Base-by-base conservation (phyloP, 805 yeast genomes). In the Metschnikowia drakensbergensis region DNA sequence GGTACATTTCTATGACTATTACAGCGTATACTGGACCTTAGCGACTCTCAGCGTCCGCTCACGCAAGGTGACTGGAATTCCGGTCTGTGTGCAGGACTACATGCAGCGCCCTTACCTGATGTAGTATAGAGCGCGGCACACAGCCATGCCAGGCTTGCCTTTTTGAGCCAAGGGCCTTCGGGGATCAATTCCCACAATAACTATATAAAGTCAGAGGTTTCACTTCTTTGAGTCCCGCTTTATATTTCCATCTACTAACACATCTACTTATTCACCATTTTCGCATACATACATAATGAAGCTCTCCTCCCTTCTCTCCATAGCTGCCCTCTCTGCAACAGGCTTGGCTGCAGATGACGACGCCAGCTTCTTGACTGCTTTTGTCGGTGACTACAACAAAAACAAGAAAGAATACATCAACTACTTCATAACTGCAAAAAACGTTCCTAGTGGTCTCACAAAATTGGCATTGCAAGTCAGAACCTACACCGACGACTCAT, bases 401-500 rank as follows among this genome's bases (percentile, higher is more conserved):
- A 59, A 73, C 56, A 50, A 52, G 6, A 52, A 47, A 31, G 62
- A 71, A 25, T 72, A 73, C 55, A 36, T 72, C 17, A 52, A 64
- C 42, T 68, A 57, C 50, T 55, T 69, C 42, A 62, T 54, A 27
- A 61, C 64, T 6, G 63, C 69, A 32, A 42, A 46, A 17, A 56
- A 47, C 17, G 65, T 60, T 36, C 73, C 73, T 5, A 50, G 60
- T 2, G 64, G 53, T 10, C 59, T 73, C 40, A 56, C 73, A 7
- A 43, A 58, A 11, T 58, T 71, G 46, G 72, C 71, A 38, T 37
- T 54, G 37, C 54, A 56, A 29, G 68, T 65, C 32, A 57, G 55
- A n/a, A 73, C 76, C 39, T 74, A 72, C 60, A 73, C 72, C 8
- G 76, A 74, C 57, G 67, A 71, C 45, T 62, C 74, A n/a, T 74